phyloP scores from a whole-genome alignment of 768 basidiomycete species.

The Pisolithus orientalis region DNA sequence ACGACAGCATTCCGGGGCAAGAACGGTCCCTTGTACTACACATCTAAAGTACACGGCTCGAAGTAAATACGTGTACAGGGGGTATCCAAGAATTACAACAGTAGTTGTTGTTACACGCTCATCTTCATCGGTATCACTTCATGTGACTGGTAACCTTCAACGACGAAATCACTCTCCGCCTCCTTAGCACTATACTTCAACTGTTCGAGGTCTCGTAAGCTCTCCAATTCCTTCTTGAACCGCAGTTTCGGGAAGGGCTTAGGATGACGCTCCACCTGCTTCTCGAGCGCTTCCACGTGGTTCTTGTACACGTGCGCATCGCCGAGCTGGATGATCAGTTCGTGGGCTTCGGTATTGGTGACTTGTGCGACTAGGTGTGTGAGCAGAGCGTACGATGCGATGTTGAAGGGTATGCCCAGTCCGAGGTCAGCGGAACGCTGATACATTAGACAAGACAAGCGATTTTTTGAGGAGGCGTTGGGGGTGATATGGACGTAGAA shows the following conservation, averaged over 20 bases:
- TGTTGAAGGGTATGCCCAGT: slow-evolving; percentile 98
- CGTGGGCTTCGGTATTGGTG: slow-evolving; percentile 79
- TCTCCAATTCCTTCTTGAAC: slow-evolving; percentile 60
- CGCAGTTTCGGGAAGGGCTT: slow-evolving; percentile 74
- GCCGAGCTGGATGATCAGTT: slow-evolving; percentile 92
- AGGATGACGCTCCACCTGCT: slow-evolving; percentile 75
- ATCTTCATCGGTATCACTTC: slow-evolving; percentile 91
- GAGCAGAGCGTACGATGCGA: slow-evolving; percentile 95
- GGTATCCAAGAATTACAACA: background rate
- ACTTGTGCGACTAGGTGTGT: slow-evolving; percentile 97
- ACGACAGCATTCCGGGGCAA: no score
- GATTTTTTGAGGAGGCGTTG: slow-evolving; percentile 43
- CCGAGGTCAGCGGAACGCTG: slow-evolving; percentile 97
- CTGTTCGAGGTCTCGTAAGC: slow-evolving; percentile 75
- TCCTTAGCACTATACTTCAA: slow-evolving; percentile 19
- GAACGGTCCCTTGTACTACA: no score
- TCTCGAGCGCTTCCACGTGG: slow-evolving; percentile 81
- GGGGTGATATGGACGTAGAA: slow-evolving; percentile 93
- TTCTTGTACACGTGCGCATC: slow-evolving; percentile 96
- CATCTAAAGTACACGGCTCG: no score
- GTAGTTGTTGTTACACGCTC: slow-evolving; percentile 54
- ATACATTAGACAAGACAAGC: slow-evolving; percentile 93
- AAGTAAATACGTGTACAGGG: background rate
- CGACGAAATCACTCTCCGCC: slow-evolving; percentile 52
- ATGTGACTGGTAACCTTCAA: slow-evolving; percentile 84